Evolutionary conservation across 768 basidiomycete genomes (phyloP), one percentile per base, ranked within the genome.

Genomic region (Epithele typhae): DNA sequence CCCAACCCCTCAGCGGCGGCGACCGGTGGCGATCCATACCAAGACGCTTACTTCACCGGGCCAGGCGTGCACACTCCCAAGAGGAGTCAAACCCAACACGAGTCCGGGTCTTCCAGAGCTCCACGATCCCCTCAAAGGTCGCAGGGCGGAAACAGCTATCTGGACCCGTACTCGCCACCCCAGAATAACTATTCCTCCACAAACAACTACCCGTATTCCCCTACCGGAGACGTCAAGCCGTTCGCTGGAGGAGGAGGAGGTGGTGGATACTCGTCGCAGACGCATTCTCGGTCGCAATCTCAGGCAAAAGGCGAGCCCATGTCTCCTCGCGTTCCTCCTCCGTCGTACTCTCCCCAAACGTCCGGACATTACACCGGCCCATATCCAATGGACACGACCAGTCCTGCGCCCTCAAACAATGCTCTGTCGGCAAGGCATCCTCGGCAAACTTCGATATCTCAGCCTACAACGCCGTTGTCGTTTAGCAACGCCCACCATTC

Each of bases 381-480:
- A 8, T 87, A 82, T 58, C 53, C 77, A 8, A 82, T 85, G 78
- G 79, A 83, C 35, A 78, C 81, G 0, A 72, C 79, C 24, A 83
- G 79, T 57, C 81, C 84, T 15, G 77, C 79, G 49, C 82, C 79
- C 22, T 60, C 68, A 33, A 66, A 63, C 23, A 76, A 74, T 60
- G 70, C 65, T 47, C 78, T 82, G 36, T 68, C 67, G 32, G 66
- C 77, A 52, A 59, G 67, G 37, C 67, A 77, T 37, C 58, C 67
- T 43, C 76, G 79, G 56, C 76, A 75, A 54, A 69, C 70, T n/a
- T 80, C 84, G 6, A 57, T 74, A 34, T 88, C 87, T 1, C 80
- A 76, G 25, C 87, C 88, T 15, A 71, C 78, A 33, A 89, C 86
- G 0, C 88, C 87, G 10, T 71, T 89, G 54, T 82, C 84, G 3